Evolutionary conservation across 2,329 filamentous ascomycete genomes (phyloP).

Genomic region (Gremmenia infestans): DNA sequence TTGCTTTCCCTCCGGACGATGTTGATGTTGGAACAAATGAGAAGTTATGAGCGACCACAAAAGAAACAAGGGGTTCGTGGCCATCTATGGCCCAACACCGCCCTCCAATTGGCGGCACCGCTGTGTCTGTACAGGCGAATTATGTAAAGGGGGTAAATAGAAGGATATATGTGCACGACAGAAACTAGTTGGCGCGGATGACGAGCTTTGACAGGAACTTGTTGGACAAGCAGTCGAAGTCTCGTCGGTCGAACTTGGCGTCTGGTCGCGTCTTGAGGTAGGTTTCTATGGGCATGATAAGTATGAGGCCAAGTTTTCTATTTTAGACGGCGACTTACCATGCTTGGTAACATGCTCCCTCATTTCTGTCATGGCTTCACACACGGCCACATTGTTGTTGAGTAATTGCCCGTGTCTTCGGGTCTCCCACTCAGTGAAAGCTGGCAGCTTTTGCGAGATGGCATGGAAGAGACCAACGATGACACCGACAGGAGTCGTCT

Average conservation of each 20-base stretch:
- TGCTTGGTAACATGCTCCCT: slow-evolving; percentile 88
- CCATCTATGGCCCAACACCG: slow-evolving; percentile 6
- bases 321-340: slow-evolving; percentile 53
- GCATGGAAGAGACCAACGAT: slow-evolving; percentile 96
- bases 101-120: slow-evolving; percentile 23
- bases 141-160: slow-evolving; percentile 29
- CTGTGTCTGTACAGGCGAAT: slow-evolving; percentile 27
- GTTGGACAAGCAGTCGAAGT: slow-evolving; percentile 94
- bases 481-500: slow-evolving; percentile 89
- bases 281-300: slow-evolving; percentile 59
- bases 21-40: slow-evolving; percentile 16
- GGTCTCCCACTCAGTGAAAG: slow-evolving; percentile 92
- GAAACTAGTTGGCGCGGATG: slow-evolving; percentile 79
- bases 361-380: slow-evolving; percentile 95
- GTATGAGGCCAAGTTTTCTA: slow-evolving; percentile 20
- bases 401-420: slow-evolving; percentile 84
- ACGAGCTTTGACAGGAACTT: slow-evolving; percentile 96
- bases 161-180: slow-evolving; percentile 20
- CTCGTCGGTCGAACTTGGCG: slow-evolving; percentile 79
- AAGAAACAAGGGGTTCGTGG: slow-evolving; percentile 18
- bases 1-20: slow-evolving; percentile 1
- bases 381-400: slow-evolving; percentile 86
- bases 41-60: slow-evolving; percentile 18
- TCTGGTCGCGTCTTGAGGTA: slow-evolving; percentile 75
- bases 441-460: slow-evolving; percentile 92